Evolutionary conservation across 129 eudicot species (phyloP), one percentile per base, ranked within the genome.

Genomic region (Tagetes patula): DNA sequence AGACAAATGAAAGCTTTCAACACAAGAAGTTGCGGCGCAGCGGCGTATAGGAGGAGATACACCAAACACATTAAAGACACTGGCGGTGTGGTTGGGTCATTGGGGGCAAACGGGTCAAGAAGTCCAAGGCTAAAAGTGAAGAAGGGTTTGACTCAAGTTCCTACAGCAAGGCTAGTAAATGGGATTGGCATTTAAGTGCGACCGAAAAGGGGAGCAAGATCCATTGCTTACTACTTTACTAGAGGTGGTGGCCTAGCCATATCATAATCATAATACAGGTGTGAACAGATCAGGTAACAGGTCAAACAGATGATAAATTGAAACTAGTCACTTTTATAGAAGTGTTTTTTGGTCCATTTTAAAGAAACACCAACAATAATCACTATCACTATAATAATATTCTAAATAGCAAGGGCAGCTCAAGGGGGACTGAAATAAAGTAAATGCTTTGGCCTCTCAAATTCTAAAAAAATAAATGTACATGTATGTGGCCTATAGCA

Each of bases 161-260:
- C 67, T 88, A 96, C 96, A 91, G 97, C 75, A 73, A 80, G 75
- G 86, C 83, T 31, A 78, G 82, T 41, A 84, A 80, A 83, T 88
- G 97, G 96, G 86, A 75, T 7, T 82, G 77, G 73, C 66, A 60
- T 14, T 32, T 67, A 47, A 72, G 80, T 60, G 83, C 50, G 60
- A 84, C 13, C 43, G 76, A 56, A 72, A 85, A 59, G 87, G 82
- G 68, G 78, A 75, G 60, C 81, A 85, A 32, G 71, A 79, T 4
- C 85, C 96, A 13, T 82, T 88, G 75, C 81, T 89, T 3, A 80
- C 66, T 41, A 76, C 80, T 69, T 3, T 84, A 78, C 0, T 79
- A 81, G 36, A 72, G 48, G 14, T 79, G 82, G 50, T 71, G 90
- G 95, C 84, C 77, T 27, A 86, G 96, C 73, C 79, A 84, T 76